A percentile compares a stretch with the other conserved stretches of the same genome.
Evolutionary conservation across 257 asterid species (phyloP).

Genomic region (Ballota nigra): DNA sequence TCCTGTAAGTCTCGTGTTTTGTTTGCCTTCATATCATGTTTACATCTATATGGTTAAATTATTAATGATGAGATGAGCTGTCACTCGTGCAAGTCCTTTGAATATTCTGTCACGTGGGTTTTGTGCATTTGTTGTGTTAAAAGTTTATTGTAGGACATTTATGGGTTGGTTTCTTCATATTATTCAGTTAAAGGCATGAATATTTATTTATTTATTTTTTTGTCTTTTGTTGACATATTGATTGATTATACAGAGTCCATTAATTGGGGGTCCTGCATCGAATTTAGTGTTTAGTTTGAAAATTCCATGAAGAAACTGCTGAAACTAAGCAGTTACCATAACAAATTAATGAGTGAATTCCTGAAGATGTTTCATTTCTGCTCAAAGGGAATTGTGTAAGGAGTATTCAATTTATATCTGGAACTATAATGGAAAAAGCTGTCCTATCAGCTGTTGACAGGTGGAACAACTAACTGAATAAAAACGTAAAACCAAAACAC

Average conservation of each 20-base stretch:
- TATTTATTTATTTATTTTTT: too few relatives aligned
- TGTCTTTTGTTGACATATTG: too few relatives aligned
- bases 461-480: too few relatives aligned
- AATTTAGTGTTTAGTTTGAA: not conserved
- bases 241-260: not conserved
- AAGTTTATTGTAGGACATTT: not conserved
- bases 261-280: not conserved
- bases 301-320: not conserved
- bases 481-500: too few relatives aligned
- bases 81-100: not conserved
- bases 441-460: too few relatives aligned
- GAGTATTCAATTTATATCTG: too few relatives aligned
- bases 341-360: too few relatives aligned
- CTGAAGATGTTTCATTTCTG: too few relatives aligned
- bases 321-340: too few relatives aligned
- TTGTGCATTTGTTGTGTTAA: not conserved
- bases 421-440: too few relatives aligned
- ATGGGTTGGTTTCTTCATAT: not conserved
- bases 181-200: too few relatives aligned
- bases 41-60: not conserved
- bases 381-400: too few relatives aligned
- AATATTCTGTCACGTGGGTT: not conserved
- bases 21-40: not conserved
- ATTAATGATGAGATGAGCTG: not conserved
- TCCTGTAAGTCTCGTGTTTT: slow-evolving; percentile 56